Conservation (phyloP, 805 yeast species). For the Yamadazyma sp. region DNA sequence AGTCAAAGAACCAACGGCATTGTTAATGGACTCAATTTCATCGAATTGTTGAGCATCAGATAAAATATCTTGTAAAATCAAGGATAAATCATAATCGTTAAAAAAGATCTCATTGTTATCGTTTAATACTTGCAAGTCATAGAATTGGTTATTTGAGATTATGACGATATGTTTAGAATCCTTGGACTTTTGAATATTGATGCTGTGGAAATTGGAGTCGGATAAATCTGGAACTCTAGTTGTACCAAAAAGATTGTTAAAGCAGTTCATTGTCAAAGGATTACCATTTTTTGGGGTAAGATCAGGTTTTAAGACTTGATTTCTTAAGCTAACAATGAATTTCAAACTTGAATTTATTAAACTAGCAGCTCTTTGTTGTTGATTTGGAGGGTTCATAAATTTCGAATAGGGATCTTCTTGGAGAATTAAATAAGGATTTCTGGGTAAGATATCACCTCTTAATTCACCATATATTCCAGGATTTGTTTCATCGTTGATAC, state of each 20-base stretch:
- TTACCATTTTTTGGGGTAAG: conserved; percentile 45
- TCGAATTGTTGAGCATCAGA: conserved; percentile 33
- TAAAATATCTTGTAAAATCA: conserved; percentile 42
- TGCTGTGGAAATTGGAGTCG: conserved; percentile 18
- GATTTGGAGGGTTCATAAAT: conserved; percentile 57
- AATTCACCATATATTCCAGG: conserved; percentile 63
- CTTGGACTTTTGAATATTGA: conserved; percentile 29
- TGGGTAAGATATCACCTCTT: conserved; percentile 65
- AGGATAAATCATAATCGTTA: conserved; percentile 48
- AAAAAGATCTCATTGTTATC: conserved; percentile 43
- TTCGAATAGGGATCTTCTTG: conserved; percentile 69
- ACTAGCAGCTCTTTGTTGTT: conserved; percentile 65
- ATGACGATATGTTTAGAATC: conserved; percentile 50
- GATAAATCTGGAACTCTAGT: conserved; percentile 45
- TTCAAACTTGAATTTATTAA: conserved; percentile 64
- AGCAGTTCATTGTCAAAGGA: conserved; percentile 67
- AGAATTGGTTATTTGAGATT: conserved; percentile 49
- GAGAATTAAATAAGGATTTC: conserved; percentile 72
- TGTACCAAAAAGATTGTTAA: conserved; percentile 64
- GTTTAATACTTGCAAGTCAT: conserved; percentile 47
- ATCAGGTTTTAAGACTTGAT: conserved; percentile 56
- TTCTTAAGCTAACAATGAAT: conserved; percentile 58
- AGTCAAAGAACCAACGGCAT: conserved; percentile 53
- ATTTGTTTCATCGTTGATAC: conserved; percentile 45
- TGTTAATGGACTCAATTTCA: conserved; percentile 36